Evolutionary conservation across 202 grass and related monocot species (phyloP), one percentile per base, ranked within the genome.

Genomic region (Tripidium arundinaceum): DNA sequence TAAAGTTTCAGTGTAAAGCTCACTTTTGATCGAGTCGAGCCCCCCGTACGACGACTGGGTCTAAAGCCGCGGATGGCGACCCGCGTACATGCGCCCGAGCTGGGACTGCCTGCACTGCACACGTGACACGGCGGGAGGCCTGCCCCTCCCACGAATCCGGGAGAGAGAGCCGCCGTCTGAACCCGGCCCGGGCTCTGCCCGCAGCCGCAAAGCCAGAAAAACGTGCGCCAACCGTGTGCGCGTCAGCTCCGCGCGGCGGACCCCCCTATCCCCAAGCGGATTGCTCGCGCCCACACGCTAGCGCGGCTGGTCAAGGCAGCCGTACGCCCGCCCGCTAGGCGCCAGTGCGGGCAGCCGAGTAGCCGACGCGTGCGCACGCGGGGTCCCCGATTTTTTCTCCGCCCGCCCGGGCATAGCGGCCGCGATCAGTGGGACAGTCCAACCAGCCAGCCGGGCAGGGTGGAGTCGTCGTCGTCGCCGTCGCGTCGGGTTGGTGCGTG

Each of bases 191-290:
- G 34, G 4, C 34, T 36, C 34, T 11, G 21, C 77, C 10, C 58
- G 11, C 11, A 18, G 59, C 71, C 60, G 80, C 75, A 49, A 68
- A 70, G 3, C 37, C 0, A n/a, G 18, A 2, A 41, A 84, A 89
- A 85, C 86, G 87, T 77, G 87, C 71, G 42, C 13, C 86, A 80
- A 18, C 31, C 49, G 29, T 3, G 29, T 37, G 43, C 68, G 41
- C 42, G 39, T 16, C 39, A 24, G 65, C 37, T 40, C 68, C 6
- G 4, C 70, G 41, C 50, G 14, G 43, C n/a, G n/a, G n/a, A 18
- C 12, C 14, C 46, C 25, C 12, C 40, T n/a, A n/a, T n/a, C n/a
- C n/a, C n/a, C n/a, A n/a, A n/a, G n/a, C n/a, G n/a, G n/a, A n/a
- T n/a, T n/a, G n/a, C n/a, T n/a, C n/a, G n/a, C n/a, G n/a, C n/a